A percentile compares a stretch with the other conserved stretches of the same genome.
Evolutionary conservation across 192 early-diverging fungal genomes (phyloP).

Genomic region (Entomortierella lignicola): DNA sequence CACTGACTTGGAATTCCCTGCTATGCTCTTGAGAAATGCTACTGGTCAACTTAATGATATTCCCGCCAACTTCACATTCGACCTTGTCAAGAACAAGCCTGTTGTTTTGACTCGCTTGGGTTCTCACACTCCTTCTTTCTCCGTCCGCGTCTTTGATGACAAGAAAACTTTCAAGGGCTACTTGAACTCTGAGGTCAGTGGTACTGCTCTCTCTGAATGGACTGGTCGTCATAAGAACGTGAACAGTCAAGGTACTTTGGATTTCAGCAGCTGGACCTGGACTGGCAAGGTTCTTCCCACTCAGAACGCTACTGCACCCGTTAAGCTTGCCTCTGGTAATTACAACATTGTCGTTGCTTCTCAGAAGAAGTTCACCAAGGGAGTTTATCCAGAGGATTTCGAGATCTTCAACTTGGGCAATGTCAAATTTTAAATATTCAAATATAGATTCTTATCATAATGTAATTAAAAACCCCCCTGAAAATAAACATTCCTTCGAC

Average conservation of each 20-base stretch:
- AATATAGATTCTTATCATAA: no score
- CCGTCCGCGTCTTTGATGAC: conserved; percentile 28
- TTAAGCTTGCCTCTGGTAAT: conserved; percentile 5
- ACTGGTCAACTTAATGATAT: background rate
- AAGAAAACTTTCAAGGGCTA: conserved; percentile 24
- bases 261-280: conserved; percentile 21
- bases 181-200: background rate
- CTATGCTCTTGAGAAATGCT: background rate
- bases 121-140: conserved; percentile 30
- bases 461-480: no score
- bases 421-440: conserved; percentile 1
- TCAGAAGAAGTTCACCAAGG: conserved; percentile 44
- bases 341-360: conserved; percentile 34
- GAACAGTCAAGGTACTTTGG: conserved; percentile 17
- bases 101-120: conserved; percentile 25
- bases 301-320: conserved; percentile 11
- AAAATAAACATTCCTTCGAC: no score
- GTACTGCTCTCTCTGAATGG: conserved; percentile 2
- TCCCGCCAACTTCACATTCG: conserved; percentile 8
- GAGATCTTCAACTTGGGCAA: conserved; percentile 26
- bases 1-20: conserved; percentile 10
- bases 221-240: conserved; percentile 27
- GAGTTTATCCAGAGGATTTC: conserved; percentile 31
- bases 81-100: conserved; percentile 9
- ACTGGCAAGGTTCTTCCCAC: conserved; percentile 25